These are phyloP conservation scores for Cyclotella atomus DNA, from an alignment of 108 stramenopile genomes.

Conservation along the genomic window DNA sequence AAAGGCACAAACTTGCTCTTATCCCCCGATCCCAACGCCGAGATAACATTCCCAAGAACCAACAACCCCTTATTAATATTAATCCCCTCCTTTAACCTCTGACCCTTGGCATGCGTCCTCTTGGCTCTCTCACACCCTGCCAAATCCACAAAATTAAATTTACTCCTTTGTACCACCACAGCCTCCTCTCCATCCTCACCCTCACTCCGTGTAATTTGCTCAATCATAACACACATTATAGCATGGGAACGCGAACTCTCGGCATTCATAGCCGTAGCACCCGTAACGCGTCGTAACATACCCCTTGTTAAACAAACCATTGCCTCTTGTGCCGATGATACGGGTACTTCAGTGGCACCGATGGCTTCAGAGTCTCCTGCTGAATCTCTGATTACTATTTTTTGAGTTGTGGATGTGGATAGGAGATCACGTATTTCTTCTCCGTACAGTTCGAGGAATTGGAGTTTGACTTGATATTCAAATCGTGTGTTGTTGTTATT, in stretches of 20 bases:
- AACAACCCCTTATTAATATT: slow-evolving; percentile 91
- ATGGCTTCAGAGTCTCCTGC: slow-evolving; percentile 85
- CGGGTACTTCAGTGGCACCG: slow-evolving; percentile 80
- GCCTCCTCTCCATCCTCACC: slow-evolving; percentile 14
- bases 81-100: slow-evolving; percentile 83
- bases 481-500: slow-evolving; percentile 24
- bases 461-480: slow-evolving; percentile 69
- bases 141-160: slow-evolving; percentile 51
- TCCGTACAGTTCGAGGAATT: slow-evolving; percentile 88
- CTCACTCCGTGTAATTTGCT: slow-evolving; percentile 58
- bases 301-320: slow-evolving; percentile 81
- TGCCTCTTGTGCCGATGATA: slow-evolving; percentile 83
- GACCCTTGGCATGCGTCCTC: slow-evolving; percentile 71
- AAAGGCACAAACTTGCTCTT: slow-evolving; percentile 73
- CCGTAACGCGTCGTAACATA: slow-evolving; percentile 85
- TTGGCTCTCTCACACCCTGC: slow-evolving; percentile 86
- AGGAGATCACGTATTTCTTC: slow-evolving; percentile 95
- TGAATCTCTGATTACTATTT: slow-evolving; percentile 76
- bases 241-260: slow-evolving; percentile 84
- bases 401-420: slow-evolving; percentile 25
- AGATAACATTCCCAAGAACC: slow-evolving; percentile 70
- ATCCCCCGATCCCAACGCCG: slow-evolving; percentile 54
- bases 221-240: slow-evolving; percentile 85
- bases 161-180: slow-evolving; percentile 6
- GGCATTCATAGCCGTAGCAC: slow-evolving; percentile 92